These are phyloP conservation scores for Crithidia bombi DNA, from an alignment of 208 protist species.

Conservation along the genomic window DNA sequence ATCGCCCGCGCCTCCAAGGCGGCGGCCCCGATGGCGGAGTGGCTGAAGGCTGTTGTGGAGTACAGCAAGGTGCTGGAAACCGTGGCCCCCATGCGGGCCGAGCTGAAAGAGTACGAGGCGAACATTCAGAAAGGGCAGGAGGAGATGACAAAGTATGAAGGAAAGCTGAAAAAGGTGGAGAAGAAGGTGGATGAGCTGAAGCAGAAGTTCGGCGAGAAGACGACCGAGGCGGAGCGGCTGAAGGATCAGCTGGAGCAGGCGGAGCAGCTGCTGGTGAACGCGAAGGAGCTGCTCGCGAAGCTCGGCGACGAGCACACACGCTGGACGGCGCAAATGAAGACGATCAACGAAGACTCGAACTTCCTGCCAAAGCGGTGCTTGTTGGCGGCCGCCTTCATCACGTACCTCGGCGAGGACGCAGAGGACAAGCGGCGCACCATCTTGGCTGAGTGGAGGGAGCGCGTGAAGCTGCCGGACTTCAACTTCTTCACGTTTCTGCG, in stretches of 20 bases:
- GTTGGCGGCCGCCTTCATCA: slow-evolving; percentile 91
- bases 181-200: slow-evolving; percentile 93
- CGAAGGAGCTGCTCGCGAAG: slow-evolving; percentile 94
- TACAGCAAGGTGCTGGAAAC: slow-evolving; percentile 97
- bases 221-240: slow-evolving; percentile 93
- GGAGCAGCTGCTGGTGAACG: slow-evolving; percentile 86
- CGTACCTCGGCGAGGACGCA: slow-evolving; percentile 92
- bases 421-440: slow-evolving; percentile 86
- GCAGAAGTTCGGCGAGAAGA: slow-evolving; percentile 93
- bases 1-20: slow-evolving; percentile 95
- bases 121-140: slow-evolving; percentile 85
- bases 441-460: slow-evolving; percentile 85
- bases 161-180: slow-evolving; percentile 92
- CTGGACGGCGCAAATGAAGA: slow-evolving; percentile 92
- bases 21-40: slow-evolving; percentile 96
- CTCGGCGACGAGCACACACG: slow-evolving; percentile 94
- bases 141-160: slow-evolving; percentile 90
- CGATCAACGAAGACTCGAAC: slow-evolving; percentile 68
- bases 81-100: slow-evolving; percentile 87
- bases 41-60: slow-evolving; percentile 96
- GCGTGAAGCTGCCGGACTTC: slow-evolving; percentile 85
- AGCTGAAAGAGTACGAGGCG: slow-evolving; percentile 82
- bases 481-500: slow-evolving; percentile 94
- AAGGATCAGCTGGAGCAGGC: slow-evolving; percentile 91
- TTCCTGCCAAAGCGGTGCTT: slow-evolving; percentile 88